Percentiles rank a stretch among this genome's conserved stretches.
phyloP scores from a whole-genome alignment of 2,329 filamentous ascomycete genomes.

The Exserohilum turcica region DNA sequence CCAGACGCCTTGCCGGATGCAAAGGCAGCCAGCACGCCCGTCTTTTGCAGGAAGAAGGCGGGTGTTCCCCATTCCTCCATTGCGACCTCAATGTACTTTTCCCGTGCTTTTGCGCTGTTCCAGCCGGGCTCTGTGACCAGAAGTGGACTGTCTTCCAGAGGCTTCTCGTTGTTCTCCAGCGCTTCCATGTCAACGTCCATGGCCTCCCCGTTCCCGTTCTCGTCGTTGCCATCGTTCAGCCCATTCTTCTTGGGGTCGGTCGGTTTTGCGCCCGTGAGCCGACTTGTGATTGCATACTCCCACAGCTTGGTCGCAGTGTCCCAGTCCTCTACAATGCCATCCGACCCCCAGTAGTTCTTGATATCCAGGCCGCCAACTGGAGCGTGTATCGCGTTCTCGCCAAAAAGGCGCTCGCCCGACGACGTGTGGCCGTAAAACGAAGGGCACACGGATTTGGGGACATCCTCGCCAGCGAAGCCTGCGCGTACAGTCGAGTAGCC shows the following conservation, averaged over 20 bases:
- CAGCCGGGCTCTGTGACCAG: slow-evolving; percentile 93
- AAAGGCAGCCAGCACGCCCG: slow-evolving; percentile 88
- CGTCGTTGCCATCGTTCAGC: slow-evolving; percentile 78
- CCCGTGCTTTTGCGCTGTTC: slow-evolving; percentile 84
- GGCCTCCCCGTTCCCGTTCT: slow-evolving; percentile 60
- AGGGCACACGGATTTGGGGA: slow-evolving; percentile 89
- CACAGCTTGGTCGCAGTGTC: slow-evolving; percentile 86
- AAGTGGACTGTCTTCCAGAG: slow-evolving; percentile 85
- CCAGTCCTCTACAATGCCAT: slow-evolving; percentile 95
- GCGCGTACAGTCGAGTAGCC: slow-evolving; percentile 90
- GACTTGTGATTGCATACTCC: slow-evolving; percentile 89
- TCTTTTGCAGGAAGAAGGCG: slow-evolving; percentile 90
- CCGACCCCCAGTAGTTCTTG: slow-evolving; percentile 86
- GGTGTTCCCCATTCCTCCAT: slow-evolving; percentile 97
- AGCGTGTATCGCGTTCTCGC: slow-evolving; percentile 86
- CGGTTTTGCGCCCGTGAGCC: slow-evolving; percentile 77
- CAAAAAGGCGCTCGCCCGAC: slow-evolving; percentile 68
- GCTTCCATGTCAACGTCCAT: slow-evolving; percentile 61
- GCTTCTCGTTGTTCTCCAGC: slow-evolving; percentile 69
- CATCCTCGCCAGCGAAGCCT: slow-evolving; percentile 96
- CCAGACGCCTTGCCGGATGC: slow-evolving; percentile 92
- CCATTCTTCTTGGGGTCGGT: slow-evolving; percentile 76
- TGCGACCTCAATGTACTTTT: slow-evolving; percentile 93
- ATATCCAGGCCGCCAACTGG: slow-evolving; percentile 79
- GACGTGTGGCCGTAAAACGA: slow-evolving; percentile 77